A percentile compares a stretch with the other conserved stretches of the same genome.
Conservation (phyloP, 441 rosid species). For the Erodium texanum region DNA sequence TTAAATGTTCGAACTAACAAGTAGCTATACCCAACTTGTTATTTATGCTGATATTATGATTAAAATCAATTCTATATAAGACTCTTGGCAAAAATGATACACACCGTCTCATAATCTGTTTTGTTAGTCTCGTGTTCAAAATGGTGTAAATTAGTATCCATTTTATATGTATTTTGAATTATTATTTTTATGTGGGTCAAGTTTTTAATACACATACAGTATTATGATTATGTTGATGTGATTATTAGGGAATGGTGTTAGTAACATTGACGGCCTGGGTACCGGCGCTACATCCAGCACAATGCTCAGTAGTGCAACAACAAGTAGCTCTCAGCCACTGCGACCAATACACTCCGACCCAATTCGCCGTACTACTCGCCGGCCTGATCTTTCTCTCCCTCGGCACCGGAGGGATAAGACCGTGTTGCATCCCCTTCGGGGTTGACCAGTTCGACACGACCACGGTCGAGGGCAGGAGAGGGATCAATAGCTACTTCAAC, state of each 20-base stretch:
- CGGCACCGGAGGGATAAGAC: conserved; percentile 71
- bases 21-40: too few relatives aligned
- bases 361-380: conserved; percentile 34
- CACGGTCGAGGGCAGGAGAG: conserved; percentile 58
- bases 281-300: conserved; percentile 50
- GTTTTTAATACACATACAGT: too few relatives aligned
- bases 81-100: too few relatives aligned
- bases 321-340: conserved; percentile 24
- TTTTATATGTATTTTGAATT: too few relatives aligned
- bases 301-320: conserved; percentile 27
- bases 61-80: too few relatives aligned
- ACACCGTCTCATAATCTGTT: too few relatives aligned
- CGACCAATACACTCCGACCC: conserved; percentile 24
- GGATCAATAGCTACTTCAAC: conserved; percentile 59
- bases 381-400: conserved; percentile 47
- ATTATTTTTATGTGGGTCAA: too few relatives aligned
- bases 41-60: too few relatives aligned
- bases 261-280: conserved; percentile 61
- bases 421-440: conserved; percentile 76
- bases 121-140: too few relatives aligned
- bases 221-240: too few relatives aligned
- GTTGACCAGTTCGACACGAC: conserved; percentile 71
- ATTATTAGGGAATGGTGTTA: conserved; percentile 50
- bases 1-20: too few relatives aligned
- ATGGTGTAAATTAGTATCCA: too few relatives aligned